Base-by-base conservation (phyloP, 2,329 filamentous ascomycete genomes). In the Podosphaera fusca region DNA sequence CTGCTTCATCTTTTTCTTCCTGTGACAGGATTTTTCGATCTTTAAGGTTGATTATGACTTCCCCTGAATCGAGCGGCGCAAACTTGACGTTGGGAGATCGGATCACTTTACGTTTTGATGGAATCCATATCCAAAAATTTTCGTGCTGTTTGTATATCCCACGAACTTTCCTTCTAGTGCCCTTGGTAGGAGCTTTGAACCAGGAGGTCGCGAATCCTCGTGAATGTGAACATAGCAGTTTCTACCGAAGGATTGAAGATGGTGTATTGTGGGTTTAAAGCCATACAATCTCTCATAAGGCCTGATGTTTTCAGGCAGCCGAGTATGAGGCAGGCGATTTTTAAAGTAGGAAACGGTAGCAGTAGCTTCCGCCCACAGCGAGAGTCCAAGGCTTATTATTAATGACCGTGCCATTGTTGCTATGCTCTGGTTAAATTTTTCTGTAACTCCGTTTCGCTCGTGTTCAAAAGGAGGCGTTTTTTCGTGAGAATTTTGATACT, bases 351-450 rank as follows among this genome's bases (percentile, higher is more conserved):
- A 55, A 30, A 35, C 52, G 31, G 35, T 42, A 21, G 52, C 14
- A 3, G 45, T 55, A 42, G 52, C 52, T 33, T 55, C 36, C 30
- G 52, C 34, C 52, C 35, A 55, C 35, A 55, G 35, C 34, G 3
- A 40, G n/a, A 55, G 52, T 55, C n/a, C n/a, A 55, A 55, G 35
- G n/a, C 42, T 50, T 21, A 55, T 42, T 3, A 55, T 55, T 4
- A 55, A 10, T 55, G 52, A 1, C 10, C 35, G 35, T 4, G 52
- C 52, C 14, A 55, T 55, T 45, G 52, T 45, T 42, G 52, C 45
- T 45, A 55, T 12, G 12, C 8, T 55, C 10, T 35, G 38, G 47
- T 55, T 54, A 10, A 38, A 54, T n/a, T 29, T 31, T 46, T 55
- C 29, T 7, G 54, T 40, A n/a, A 10, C 34, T 46, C 54, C 38